phyloP scores from a whole-genome alignment of 2,329 filamentous ascomycete genomes.

The Whalleya microplaca region DNA sequence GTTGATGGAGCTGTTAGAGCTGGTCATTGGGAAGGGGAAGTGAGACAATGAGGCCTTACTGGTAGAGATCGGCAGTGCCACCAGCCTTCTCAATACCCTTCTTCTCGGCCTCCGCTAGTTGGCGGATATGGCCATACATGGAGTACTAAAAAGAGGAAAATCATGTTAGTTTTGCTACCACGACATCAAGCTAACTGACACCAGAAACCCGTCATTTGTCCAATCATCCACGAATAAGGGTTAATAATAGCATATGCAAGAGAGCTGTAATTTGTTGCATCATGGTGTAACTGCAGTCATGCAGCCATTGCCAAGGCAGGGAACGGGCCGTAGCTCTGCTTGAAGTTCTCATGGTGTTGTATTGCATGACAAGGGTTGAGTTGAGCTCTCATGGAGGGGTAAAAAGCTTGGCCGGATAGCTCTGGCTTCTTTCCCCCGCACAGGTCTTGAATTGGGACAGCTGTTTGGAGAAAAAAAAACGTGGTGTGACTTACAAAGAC shows the following conservation, averaged over 20 bases:
- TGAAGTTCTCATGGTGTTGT: too few species aligned
- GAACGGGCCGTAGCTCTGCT: too few species aligned
- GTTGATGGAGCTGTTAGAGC: conserved; percentile 2
- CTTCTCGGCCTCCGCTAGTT: conserved; percentile 88
- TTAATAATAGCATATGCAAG: neutral
- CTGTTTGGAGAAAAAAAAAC: neutral
- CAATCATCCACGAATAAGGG: neutral
- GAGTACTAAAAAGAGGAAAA: conserved; percentile 71
- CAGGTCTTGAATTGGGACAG: neutral
- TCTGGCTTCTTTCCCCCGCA: neutral
- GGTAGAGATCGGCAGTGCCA: conserved; percentile 79
- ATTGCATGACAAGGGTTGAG: conserved; percentile 9
- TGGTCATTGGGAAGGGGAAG: neutral
- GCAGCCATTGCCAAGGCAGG: too few species aligned
- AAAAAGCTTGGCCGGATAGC: conserved; percentile 1
- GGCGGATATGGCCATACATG: conserved; percentile 88
- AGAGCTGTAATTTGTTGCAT: too few species aligned
- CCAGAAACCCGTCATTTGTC: neutral
- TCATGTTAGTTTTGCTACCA: conserved; percentile 19
- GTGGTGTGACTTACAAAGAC: conserved; percentile 32
- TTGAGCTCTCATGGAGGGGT: conserved; percentile 2
- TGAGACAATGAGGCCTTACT: conserved; percentile 53
- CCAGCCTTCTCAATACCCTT: conserved; percentile 87
- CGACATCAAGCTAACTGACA: neutral
- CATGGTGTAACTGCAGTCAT: too few species aligned